Evolutionary conservation across 345 rosid genomes (phyloP).

Genomic region (Gossypium ekmanianum): DNA sequence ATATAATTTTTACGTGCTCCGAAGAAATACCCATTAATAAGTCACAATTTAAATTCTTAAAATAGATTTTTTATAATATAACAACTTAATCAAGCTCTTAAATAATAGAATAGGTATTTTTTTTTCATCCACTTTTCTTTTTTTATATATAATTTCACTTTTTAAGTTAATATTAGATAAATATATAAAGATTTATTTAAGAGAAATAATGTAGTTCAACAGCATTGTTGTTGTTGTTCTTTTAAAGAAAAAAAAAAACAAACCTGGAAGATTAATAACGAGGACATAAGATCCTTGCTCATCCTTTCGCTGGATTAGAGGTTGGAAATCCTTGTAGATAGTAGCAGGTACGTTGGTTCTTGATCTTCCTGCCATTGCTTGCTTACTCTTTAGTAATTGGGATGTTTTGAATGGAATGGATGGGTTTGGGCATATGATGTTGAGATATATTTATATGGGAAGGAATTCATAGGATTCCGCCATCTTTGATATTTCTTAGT

Average conservation of each 20-base stretch:
- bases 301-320: neutral
- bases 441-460: neutral
- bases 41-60: no score
- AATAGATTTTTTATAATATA: no score
- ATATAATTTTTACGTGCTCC: no score
- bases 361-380: neutral
- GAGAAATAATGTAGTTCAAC: no score
- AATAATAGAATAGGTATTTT: no score
- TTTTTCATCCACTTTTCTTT: no score
- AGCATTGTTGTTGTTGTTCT: no score
- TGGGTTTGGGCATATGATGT: neutral
- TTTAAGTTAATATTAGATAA: no score
- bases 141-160: no score
- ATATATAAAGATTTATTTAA: no score
- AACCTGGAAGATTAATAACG: conserved; percentile 7
- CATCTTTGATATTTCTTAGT: neutral
- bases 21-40: no score
- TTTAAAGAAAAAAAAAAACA: neutral
- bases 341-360: neutral
- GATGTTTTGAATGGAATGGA: neutral
- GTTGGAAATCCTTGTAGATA: neutral
- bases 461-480: neutral
- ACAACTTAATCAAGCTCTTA: no score
- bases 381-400: neutral
- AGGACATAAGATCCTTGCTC: neutral